Conservation (phyloP, 2,329 filamentous ascomycete species). For the Lecanoromycetidae sp. region DNA sequence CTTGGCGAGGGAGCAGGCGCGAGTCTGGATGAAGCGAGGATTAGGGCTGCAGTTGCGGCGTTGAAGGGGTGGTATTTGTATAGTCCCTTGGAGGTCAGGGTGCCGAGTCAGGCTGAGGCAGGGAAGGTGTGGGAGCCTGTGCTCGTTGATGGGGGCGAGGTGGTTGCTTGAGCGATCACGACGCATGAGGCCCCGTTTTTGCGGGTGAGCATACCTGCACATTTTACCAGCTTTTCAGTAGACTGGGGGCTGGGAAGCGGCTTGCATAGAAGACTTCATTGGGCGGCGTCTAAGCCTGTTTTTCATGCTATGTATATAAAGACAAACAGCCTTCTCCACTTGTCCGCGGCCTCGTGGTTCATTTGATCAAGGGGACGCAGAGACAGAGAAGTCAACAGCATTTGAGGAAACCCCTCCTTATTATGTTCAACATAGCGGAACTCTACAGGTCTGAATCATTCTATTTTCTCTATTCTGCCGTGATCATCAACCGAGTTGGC, state of each 20-base stretch:
- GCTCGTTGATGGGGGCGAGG: constrained; percentile 59
- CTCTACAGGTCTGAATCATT: too few species aligned
- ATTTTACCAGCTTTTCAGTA: not conserved
- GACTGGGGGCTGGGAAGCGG: not conserved
- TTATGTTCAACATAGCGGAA: too few species aligned
- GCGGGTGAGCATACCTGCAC: not conserved
- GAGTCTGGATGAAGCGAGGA: constrained; percentile 64
- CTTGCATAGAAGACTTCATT: constrained; percentile 10
- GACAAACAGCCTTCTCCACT: constrained; percentile 9
- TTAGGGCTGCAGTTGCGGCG: constrained; percentile 68
- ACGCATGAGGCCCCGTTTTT: too few species aligned
- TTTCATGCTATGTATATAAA: constrained; percentile 7
- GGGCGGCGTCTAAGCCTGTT: constrained; percentile 1
- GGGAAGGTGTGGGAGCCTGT: constrained; percentile 54
- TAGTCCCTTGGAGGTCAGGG: constrained; percentile 55
- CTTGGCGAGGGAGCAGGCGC: constrained; percentile 79
- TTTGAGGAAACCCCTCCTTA: too few species aligned
- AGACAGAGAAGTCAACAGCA: too few species aligned
- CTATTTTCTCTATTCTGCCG: not conserved
- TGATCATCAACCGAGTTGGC: not conserved
- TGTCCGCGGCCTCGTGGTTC: not conserved
- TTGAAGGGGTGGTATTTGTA: constrained; percentile 96
- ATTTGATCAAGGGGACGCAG: not conserved
- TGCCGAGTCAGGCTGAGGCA: constrained; percentile 57
- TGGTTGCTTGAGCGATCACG: constrained; percentile 37